Base-by-base conservation (phyloP, 805 yeast genomes). In the Lachancea lanzarotensis region DNA sequence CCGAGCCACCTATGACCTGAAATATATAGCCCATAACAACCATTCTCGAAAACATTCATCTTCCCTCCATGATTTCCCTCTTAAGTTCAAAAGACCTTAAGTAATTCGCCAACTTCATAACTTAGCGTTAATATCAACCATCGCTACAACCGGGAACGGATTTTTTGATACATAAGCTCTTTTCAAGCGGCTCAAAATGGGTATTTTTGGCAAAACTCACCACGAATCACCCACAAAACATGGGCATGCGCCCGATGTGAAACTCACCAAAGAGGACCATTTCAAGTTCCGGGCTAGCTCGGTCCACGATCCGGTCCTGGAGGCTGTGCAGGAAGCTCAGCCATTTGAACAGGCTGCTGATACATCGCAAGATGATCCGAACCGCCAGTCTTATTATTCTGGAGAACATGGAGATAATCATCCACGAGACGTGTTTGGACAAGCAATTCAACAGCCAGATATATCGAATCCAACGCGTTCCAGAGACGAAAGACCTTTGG, bases 401-500 rank as follows among this genome's bases (percentile, higher is more conserved):
- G 51, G 49, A 1, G 59, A 53, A 9, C 79, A 76, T 25, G 71
- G 76, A 38, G 72, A 70, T 35, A 80, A 81, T 25, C 59, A 80
- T 56, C 46, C 62, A 22, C 53, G 55, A 54, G 99, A 93, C 63
- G 80, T 87, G 35, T 91, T 90, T 64, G 99, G 99, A 17, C 76
- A 77, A 47, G 79, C 82, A 6, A 93, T 93, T 57, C 61, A 60
- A 2, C 79, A 78, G 51, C 85, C 95, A 7, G 99, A 93, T 63
- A 73, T 84, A 54, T 87, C 95, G 32, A 93, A 93, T 62, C 99
- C 99, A 25, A 82, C 96, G 6, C 77, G 99, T 58, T 69, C 84
- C 17, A 78, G 98, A 66, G 91, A 90, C 64, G 99, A 93, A 68
- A 79, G 99, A 58, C 99, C 99, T 3, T 70, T 93, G 57, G 99